Percentiles rank a stretch among this genome's conserved stretches.
Evolutionary conservation across 768 basidiomycete species (phyloP).

Genomic region (Kwoniella dendrophila): DNA sequence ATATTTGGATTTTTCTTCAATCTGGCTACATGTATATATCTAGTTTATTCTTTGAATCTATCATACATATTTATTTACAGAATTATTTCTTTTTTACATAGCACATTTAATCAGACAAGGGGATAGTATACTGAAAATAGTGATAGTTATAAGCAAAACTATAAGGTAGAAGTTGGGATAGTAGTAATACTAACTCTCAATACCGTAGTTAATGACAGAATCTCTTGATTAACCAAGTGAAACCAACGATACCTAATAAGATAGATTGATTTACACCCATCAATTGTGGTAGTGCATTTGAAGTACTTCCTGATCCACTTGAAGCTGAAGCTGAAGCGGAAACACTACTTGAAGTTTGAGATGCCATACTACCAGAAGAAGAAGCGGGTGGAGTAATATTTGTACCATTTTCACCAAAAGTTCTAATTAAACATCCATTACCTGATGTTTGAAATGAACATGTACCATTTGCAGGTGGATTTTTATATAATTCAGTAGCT

Average conservation of each 20-base stretch:
- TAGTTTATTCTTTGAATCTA: too few species aligned
- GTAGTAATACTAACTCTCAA: neutral
- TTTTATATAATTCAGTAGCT: neutral
- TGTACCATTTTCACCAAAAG: neutral
- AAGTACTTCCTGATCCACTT: neutral
- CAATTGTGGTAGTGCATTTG: neutral
- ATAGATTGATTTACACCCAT: neutral
- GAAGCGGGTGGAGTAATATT: neutral
- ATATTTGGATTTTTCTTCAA: too few species aligned
- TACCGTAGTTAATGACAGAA: neutral
- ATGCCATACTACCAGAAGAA: neutral
- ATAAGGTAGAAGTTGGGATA: too few species aligned
- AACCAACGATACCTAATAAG: neutral
- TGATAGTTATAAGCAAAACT: neutral
- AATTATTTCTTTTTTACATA: too few species aligned
- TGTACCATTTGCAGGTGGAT: conserved; percentile 2
- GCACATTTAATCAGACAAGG: too few species aligned
- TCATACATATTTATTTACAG: too few species aligned
- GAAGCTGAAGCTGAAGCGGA: neutral
- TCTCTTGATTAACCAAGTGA: neutral
- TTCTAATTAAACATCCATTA: conserved; percentile 4
- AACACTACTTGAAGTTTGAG: neutral
- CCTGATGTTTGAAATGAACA: neutral
- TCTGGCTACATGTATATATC: too few species aligned
- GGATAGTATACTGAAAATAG: too few species aligned